Conservation (phyloP, 192 early-diverging fungal genomes). For the Phycomyces nitens region DNA sequence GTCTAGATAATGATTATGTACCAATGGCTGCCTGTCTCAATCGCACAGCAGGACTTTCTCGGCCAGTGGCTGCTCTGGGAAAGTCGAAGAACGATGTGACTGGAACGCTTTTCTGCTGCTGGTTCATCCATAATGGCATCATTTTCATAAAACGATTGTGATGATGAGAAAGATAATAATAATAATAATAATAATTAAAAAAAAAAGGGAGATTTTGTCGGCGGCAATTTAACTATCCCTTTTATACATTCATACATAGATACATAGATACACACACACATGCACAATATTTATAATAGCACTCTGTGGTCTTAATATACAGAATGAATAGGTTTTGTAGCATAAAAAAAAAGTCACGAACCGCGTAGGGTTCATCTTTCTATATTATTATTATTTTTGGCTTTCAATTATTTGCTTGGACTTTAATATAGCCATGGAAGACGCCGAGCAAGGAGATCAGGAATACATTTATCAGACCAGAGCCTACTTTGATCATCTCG, state of each 20-base stretch:
- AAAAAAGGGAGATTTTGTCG: too few species aligned
- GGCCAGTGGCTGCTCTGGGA: constrained; percentile 22
- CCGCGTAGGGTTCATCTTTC: too few species aligned
- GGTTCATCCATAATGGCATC: background rate
- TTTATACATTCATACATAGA: too few species aligned
- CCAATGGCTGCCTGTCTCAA: constrained; percentile 34
- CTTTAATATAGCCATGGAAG: background rate
- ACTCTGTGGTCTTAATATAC: too few species aligned
- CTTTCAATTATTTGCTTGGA: too few species aligned
- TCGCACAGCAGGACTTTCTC: constrained; percentile 33
- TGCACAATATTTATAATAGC: too few species aligned
- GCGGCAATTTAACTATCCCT: too few species aligned
- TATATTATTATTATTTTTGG: background rate
- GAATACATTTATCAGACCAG: background rate
- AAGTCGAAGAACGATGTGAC: constrained; percentile 28
- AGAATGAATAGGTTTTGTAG: background rate
- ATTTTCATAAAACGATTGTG: background rate
- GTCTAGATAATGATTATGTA: background rate
- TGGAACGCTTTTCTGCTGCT: constrained; percentile 8
- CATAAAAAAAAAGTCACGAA: background rate
- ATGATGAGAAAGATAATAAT: too few species aligned
- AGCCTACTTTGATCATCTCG: background rate
- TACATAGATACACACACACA: too few species aligned
- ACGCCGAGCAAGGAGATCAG: background rate
- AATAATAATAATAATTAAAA: too few species aligned